Evolutionary conservation across 805 yeast genomes (phyloP).

Genomic region (Yamadazyma takamatsuzukensis): DNA sequence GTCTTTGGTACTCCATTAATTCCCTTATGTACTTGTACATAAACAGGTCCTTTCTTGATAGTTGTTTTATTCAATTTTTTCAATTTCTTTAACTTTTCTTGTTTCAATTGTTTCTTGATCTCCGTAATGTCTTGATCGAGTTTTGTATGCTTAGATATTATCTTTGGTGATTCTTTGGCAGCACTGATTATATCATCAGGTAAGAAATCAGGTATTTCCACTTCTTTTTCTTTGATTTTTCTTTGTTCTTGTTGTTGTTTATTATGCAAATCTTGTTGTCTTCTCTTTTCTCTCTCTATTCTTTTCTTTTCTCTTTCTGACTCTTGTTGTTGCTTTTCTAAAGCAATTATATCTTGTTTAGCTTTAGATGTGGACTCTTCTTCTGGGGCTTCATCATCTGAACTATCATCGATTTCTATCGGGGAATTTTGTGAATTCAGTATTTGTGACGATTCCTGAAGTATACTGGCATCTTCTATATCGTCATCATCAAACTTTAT

Average conservation of each 20-base stretch:
- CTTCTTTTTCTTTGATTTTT: slow-evolving; percentile 10
- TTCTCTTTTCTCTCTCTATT: slow-evolving; percentile 33
- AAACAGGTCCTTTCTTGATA: slow-evolving; percentile 38
- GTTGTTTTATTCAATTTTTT: slow-evolving; percentile 18
- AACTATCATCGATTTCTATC: slow-evolving; percentile 3
- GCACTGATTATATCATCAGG: slow-evolving; percentile 38
- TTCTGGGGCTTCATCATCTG: slow-evolving; percentile 39
- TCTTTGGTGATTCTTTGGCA: slow-evolving; percentile 1
- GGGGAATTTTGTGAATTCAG: slow-evolving; percentile 1
- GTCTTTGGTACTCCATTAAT: slow-evolving; percentile 31
- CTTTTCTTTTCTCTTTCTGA: slow-evolving; percentile 21
- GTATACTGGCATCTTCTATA: not conserved
- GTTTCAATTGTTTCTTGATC: slow-evolving; percentile 26
- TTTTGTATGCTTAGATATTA: slow-evolving; percentile 22
- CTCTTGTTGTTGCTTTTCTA: slow-evolving; percentile 20
- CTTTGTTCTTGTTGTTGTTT: slow-evolving; percentile 30
- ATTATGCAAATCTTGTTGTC: slow-evolving; percentile 28
- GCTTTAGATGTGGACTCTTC: slow-evolving; percentile 35
- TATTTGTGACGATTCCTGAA: slow-evolving; percentile 1
- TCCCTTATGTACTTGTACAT: slow-evolving; percentile 29
- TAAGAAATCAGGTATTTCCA: slow-evolving; percentile 36
- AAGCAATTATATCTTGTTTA: slow-evolving; percentile 22
- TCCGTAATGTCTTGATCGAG: slow-evolving; percentile 32
- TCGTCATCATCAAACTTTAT: slow-evolving; percentile 10
- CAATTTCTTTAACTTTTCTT: slow-evolving; percentile 29